These are phyloP conservation scores for Rosa hybrid DNA, from an alignment of 331 rosid species.

Conservation along the genomic window DNA sequence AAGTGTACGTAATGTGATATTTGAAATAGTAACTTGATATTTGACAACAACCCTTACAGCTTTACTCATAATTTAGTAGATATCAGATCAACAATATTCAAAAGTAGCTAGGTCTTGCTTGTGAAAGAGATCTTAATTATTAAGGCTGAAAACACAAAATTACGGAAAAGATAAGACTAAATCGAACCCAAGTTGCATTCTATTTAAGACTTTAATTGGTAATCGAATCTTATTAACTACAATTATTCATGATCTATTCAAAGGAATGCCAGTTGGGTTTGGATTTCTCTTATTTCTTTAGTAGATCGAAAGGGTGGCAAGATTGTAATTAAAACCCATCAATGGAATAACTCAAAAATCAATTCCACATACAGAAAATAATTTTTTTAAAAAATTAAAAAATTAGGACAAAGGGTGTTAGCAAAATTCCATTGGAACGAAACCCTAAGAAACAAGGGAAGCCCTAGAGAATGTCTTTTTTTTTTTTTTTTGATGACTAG, in stretches of 20 bases:
- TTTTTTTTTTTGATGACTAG: background rate
- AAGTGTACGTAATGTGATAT: background rate
- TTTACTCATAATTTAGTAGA: constrained; percentile 1
- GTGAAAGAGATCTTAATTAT: background rate
- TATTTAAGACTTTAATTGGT: constrained; percentile 31
- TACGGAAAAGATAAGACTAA: background rate
- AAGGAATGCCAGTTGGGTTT: constrained; percentile 65
- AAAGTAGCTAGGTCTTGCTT: constrained; percentile 2
- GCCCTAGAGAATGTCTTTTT: constrained; percentile 54
- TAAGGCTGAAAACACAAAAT: background rate
- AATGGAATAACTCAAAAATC: constrained; percentile 14
- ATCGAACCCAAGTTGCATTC: constrained; percentile 29
- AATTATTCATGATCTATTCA: constrained; percentile 48
- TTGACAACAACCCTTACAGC: background rate
- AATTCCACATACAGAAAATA: background rate
- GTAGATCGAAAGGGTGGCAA: constrained; percentile 25
- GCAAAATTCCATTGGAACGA: constrained; percentile 45
- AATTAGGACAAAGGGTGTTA: constrained; percentile 28
- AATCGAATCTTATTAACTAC: constrained; percentile 48
- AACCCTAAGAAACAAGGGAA: constrained; percentile 37
- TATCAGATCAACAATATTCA: background rate
- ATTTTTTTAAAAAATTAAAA: background rate
- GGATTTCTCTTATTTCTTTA: constrained; percentile 30
- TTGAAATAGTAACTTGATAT: constrained; percentile 14
- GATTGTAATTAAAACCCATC: background rate